A percentile compares a stretch with the other conserved stretches of the same genome.
These are phyloP conservation scores for Blastobotrys capitulatus DNA, from an alignment of 1,139 yeast genomes.

Conservation along the genomic window DNA sequence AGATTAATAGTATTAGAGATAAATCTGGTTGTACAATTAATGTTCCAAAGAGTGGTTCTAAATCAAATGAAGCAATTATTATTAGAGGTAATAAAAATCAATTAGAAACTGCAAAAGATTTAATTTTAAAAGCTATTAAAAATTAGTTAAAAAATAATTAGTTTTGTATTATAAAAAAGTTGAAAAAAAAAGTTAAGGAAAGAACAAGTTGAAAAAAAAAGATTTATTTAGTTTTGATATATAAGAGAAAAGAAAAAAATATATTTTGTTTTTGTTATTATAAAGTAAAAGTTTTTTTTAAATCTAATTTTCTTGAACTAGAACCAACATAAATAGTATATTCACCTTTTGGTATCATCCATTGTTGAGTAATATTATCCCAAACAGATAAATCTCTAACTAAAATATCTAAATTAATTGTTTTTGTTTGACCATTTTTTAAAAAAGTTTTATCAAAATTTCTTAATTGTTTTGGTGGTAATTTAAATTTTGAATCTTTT, in stretches of 20 bases:
- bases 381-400: constrained; percentile 56
- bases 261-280: too few species aligned
- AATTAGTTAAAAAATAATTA: neutral
- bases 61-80: constrained; percentile 25
- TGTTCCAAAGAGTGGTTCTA: constrained; percentile 53
- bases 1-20: constrained; percentile 56
- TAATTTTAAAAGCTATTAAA: constrained; percentile 27
- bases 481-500: constrained; percentile 32
- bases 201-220: neutral
- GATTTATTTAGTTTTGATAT: neutral
- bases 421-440: constrained; percentile 40
- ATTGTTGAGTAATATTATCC: constrained; percentile 54
- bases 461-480: constrained; percentile 50
- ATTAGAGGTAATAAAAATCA: constrained; percentile 39
- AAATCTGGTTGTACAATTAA: constrained; percentile 54
- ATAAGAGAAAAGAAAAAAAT: neutral
- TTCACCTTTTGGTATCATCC: constrained; percentile 57
- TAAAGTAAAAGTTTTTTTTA: constrained; percentile 33
- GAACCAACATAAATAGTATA: constrained; percentile 51
- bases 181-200: neutral
- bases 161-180: neutral
- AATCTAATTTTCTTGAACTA: constrained; percentile 48
- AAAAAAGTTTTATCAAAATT: constrained; percentile 56
- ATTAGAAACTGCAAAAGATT: constrained; percentile 42
- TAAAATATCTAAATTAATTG: constrained; percentile 43